Evolutionary conservation across 177 flowering plant species (phyloP), one percentile per base, ranked within the genome.

Genomic region (Vitis hybrid): DNA sequence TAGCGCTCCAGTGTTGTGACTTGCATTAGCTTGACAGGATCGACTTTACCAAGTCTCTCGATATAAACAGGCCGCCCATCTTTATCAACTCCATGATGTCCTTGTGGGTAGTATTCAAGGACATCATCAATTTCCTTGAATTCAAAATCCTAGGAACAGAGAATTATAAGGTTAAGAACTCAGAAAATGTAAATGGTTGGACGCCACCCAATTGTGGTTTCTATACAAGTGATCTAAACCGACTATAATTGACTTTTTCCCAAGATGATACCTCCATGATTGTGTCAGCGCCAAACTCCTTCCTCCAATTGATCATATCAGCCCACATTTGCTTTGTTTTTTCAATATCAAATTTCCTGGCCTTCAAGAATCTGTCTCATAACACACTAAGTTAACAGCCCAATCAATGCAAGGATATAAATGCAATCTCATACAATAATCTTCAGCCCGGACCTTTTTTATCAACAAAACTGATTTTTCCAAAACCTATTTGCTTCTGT

Each of bases 71-170:
- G 97, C 10, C 90, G 70, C 16, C 98, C 98, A 5, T 93, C 98
- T 81, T 90, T 89, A 67, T 93, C 97, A 33, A 91, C 90, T 29
- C 97, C 98, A 76, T 93, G 98, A 68, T 93, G 86, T 14, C 94
- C 98, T 82, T 93, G 98, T 15, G 96, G 98, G 73, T 93, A 93
- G 82, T 90, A 76, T 57, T 86, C 70, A 2, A 83, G 55, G 33
- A 93, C 98, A 71, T 92, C 91, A 62, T 85, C 82, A 3, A 72
- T 67, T 77, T 93, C 96, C 70, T 86, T 75, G 79, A 89, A 93
- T 14, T 91, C 92, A 74, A 91, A 91, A 62, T 91, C 95, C 97
- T 92, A 19, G 48, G 48, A 19, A 55, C 14, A 33, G 65, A 29
- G 20, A 55, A 67, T 39, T 2, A 48, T 64, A 64, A 69, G 13